Evolutionary conservation across 352 stramenopile species (phyloP).

Genomic region (Globisporangium perplexum): DNA sequence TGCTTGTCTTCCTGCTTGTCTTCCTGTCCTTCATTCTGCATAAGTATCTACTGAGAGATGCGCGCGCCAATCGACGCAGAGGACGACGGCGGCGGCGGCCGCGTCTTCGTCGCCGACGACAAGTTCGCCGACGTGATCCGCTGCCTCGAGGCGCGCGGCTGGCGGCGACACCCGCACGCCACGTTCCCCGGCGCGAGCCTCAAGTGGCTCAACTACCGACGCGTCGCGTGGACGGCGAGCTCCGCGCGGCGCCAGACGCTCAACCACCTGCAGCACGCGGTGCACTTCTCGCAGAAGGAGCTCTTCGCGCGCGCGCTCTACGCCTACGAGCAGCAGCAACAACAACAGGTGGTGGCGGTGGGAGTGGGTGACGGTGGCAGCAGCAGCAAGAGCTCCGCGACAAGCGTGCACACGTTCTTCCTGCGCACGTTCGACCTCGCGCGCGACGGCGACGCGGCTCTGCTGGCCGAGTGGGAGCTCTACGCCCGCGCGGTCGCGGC

Average conservation of each 20-base stretch:
- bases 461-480: conserved; percentile 33
- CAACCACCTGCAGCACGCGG: conserved; percentile 62
- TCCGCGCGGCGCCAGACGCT: neutral
- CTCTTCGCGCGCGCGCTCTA: conserved; percentile 37
- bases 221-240: conserved; percentile 36
- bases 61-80: neutral
- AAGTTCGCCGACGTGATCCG: conserved; percentile 52
- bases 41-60: no score
- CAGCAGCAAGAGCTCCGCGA: no score
- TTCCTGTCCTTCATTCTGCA: neutral
- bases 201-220: conserved; percentile 69
- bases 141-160: conserved; percentile 28
- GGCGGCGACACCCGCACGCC: conserved; percentile 46
- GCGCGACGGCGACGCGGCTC: conserved; percentile 3
- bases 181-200: conserved; percentile 53
- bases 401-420: conserved; percentile 43
- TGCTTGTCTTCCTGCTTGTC: neutral
- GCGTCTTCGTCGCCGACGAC: conserved; percentile 46
- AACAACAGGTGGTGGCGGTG: no score
- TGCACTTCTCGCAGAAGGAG: conserved; percentile 65
- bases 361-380: no score
- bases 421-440: conserved; percentile 41
- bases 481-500: conserved; percentile 43
- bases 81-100: neutral
- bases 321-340: conserved; percentile 1